Evolutionary conservation across 805 yeast species (phyloP), one percentile per base, ranked within the genome.

Genomic region (Brettanomyces anomalus): DNA sequence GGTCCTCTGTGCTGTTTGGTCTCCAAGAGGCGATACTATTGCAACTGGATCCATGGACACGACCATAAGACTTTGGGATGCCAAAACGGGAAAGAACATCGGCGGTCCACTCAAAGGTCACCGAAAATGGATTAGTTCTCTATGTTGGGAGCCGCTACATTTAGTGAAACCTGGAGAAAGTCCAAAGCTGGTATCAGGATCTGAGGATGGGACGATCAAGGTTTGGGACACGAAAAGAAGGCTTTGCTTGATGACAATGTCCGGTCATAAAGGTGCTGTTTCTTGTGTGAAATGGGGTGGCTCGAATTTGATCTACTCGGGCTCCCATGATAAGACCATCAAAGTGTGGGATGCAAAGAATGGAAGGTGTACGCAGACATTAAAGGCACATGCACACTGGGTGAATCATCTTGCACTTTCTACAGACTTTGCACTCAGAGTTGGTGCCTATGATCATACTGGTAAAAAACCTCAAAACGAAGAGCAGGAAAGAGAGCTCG

Each of bases 221-320:
- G 73, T 93, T 4, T 93, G 98, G 98, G 95, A 90, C 55, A 74
- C 87, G 2, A 72, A 77, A 13, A 65, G 80, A 35, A 74, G 95
- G 51, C 72, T 70, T 2, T 78, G 88, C 52, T 54, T 74, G 41
- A 69, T 74, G 58, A 81, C 94, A 2, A 66, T 93, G 71, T 76
- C 85, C 43, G 97, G 97, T 0, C 98, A 93, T 58, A 73, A 87
- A 28, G 77, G 84, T 40, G 76, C 95, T 1, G 97, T 93, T 3
- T 81, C 96, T 1, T 87, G 97, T 65, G 94, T 89, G n/a, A 88
- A 81, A 61, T 93, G 98, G 98, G 85, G 96, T 45, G 98, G 98
- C 2, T 67, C 77, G 37, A 86, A 88, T 42, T 70, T 82, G 16
- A 71, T 93, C 31, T 93, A 89, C 61, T 78, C 94, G 28, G 89